phyloP scores from a whole-genome alignment of 2,329 filamentous ascomycete species.

The Anthostomella pinea region DNA sequence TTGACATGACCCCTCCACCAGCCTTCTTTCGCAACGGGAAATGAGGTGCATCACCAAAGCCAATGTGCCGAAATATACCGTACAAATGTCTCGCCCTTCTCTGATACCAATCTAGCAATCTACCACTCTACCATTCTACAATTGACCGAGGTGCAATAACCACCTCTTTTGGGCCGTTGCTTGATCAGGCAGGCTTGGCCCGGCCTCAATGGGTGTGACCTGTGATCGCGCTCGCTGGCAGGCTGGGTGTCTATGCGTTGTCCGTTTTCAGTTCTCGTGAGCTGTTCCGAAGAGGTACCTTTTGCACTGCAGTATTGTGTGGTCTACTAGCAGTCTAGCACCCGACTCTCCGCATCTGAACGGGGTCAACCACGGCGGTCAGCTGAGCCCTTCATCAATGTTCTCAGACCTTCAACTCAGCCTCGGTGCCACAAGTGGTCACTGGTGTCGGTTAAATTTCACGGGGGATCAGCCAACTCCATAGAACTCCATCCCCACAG shows the following conservation, averaged over 20 bases:
- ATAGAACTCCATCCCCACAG: constrained; percentile 12
- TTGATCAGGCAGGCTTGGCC: constrained; percentile 1
- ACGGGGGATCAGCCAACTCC: too few species aligned
- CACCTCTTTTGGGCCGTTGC: constrained; percentile 6
- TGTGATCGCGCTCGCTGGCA: constrained; percentile 14
- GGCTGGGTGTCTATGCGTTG: constrained; percentile 13
- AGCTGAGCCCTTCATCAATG: constrained; percentile 26
- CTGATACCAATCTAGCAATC: too few species aligned
- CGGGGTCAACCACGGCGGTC: constrained; percentile 19
- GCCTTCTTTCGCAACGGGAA: too few species aligned
- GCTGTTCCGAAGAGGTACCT: constrained; percentile 14
- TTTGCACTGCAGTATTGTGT: constrained; percentile 10
- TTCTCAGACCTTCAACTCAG: too few species aligned
- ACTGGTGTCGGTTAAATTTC: neutral
- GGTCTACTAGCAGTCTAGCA: constrained; percentile 1
- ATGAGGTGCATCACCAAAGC: too few species aligned
- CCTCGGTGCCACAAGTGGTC: constrained; percentile 14
- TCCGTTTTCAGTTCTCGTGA: constrained; percentile 5
- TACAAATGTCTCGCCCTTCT: too few species aligned
- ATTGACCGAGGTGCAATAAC: too few species aligned
- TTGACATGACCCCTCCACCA: too few species aligned
- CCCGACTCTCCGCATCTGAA: constrained; percentile 21
- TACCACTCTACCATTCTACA: too few species aligned
- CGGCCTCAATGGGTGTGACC: too few species aligned
- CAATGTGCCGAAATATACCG: too few species aligned